phyloP scores from a whole-genome alignment of 78 protist species.

The Dictyostelium capitatum region DNA sequence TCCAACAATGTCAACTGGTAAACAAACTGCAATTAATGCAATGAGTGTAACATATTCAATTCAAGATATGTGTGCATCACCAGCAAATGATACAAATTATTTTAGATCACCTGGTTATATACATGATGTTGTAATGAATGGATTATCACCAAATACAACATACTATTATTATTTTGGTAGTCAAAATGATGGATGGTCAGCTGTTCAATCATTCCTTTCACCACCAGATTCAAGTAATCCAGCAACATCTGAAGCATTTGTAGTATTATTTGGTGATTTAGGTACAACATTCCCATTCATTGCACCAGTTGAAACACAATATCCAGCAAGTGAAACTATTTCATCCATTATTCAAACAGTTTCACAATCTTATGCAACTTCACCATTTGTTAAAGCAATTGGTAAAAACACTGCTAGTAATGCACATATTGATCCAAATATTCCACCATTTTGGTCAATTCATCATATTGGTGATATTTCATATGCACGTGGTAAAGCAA shows the following conservation, averaged over 20 bases:
- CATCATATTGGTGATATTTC: constrained; percentile 86
- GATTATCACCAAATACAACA: neutral
- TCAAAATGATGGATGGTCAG: constrained; percentile 22
- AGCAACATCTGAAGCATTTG: constrained; percentile 48
- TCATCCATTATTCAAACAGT: constrained; percentile 13
- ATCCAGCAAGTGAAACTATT: constrained; percentile 32
- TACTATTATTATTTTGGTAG: constrained; percentile 74
- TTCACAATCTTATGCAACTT: neutral
- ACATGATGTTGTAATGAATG: constrained; percentile 59
- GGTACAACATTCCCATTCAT: constrained; percentile 59
- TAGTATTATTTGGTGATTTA: constrained; percentile 54
- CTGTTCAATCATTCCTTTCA: neutral
- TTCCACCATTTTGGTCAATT: constrained; percentile 57
- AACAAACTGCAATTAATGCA: neutral
- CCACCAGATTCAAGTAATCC: neutral
- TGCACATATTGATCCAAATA: neutral
- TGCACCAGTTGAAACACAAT: constrained; percentile 49
- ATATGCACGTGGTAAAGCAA: constrained; percentile 80
- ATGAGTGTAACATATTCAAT: constrained; percentile 11
- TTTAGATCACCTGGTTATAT: constrained; percentile 79
- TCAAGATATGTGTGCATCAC: constrained; percentile 66
- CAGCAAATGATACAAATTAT: constrained; percentile 52
- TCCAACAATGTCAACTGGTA: neutral
- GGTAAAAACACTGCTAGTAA: neutral
- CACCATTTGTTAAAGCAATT: constrained; percentile 5